These are phyloP conservation scores for Spergularia marina DNA, from an alignment of 148 eudicot genomes.

Conservation along the genomic window DNA sequence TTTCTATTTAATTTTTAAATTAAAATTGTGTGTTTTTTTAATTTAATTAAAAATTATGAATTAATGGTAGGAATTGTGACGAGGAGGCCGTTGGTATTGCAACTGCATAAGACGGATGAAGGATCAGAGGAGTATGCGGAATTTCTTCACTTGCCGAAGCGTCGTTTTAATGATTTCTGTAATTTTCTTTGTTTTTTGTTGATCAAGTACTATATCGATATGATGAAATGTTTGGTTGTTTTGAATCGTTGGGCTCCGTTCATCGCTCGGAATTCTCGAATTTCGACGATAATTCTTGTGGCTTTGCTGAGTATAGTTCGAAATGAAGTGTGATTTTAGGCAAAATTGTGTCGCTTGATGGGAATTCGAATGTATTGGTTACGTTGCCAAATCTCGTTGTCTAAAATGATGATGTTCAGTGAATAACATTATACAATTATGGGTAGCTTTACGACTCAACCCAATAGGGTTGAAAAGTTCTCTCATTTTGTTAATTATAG, in stretches of 20 bases:
- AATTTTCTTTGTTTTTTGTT: not conserved
- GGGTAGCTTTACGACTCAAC: too few relatives aligned
- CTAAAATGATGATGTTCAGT: not conserved
- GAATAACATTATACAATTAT: not conserved
- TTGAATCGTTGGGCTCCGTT: too few relatives aligned
- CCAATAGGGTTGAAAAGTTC: not conserved
- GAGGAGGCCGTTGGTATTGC: slow-evolving; percentile 89
- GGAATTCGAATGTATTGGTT: not conserved
- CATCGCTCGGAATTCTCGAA: too few relatives aligned
- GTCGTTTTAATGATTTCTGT: slow-evolving; percentile 80
- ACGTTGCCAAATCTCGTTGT: not conserved
- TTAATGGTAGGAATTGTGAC: slow-evolving; percentile 77
- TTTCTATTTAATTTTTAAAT: too few relatives aligned
- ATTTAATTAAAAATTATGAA: too few relatives aligned
- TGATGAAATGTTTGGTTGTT: too few relatives aligned
- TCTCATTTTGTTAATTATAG: too few relatives aligned
- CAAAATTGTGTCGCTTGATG: not conserved
- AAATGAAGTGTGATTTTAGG: not conserved
- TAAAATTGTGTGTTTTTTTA: not conserved
- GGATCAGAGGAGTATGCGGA: slow-evolving; percentile 83
- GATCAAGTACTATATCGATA: too few relatives aligned
- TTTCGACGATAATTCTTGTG: too few relatives aligned
- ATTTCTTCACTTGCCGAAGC: slow-evolving; percentile 76
- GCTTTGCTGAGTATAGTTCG: too few relatives aligned
- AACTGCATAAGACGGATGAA: slow-evolving; percentile 73